A percentile compares a stretch with the other conserved stretches of the same genome.
Evolutionary conservation across 108 stramenopile species (phyloP).

Genomic region (Aurantiochytrium sp.): DNA sequence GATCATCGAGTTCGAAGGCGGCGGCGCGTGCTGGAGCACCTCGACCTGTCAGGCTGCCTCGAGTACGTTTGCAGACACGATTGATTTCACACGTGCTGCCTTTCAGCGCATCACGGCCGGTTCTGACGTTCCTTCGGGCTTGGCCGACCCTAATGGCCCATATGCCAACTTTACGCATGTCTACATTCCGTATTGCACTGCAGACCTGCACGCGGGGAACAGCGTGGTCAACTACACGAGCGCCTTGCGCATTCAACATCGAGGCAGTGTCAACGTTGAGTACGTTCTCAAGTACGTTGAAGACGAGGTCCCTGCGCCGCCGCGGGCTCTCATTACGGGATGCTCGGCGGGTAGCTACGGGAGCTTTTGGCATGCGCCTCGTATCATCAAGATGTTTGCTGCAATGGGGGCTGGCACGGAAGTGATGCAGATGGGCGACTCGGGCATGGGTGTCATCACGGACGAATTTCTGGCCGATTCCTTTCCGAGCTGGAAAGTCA

Average conservation of each 20-base stretch:
- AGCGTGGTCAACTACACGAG: neutral
- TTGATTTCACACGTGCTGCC: neutral
- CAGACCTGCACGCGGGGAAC: neutral
- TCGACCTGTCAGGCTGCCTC: neutral
- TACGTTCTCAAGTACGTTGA: neutral
- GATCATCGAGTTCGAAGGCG: neutral
- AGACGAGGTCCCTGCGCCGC: neutral
- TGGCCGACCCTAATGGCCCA: neutral
- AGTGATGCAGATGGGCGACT: no score
- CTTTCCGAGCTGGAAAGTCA: no score
- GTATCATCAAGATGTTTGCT: no score
- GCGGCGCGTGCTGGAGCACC: neutral
- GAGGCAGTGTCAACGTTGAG: neutral
- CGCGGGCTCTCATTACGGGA: neutral
- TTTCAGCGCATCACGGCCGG: neutral
- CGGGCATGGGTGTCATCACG: no score
- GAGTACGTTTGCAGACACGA: neutral
- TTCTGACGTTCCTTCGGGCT: neutral
- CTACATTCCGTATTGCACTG: neutral
- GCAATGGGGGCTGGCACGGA: no score
- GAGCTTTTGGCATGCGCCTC: neutral
- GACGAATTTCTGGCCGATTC: no score
- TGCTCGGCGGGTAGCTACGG: neutral
- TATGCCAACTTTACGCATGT: neutral
- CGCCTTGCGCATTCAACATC: neutral